Conservation (phyloP, 305 asterid genomes). For the Solanum hybrid region DNA sequence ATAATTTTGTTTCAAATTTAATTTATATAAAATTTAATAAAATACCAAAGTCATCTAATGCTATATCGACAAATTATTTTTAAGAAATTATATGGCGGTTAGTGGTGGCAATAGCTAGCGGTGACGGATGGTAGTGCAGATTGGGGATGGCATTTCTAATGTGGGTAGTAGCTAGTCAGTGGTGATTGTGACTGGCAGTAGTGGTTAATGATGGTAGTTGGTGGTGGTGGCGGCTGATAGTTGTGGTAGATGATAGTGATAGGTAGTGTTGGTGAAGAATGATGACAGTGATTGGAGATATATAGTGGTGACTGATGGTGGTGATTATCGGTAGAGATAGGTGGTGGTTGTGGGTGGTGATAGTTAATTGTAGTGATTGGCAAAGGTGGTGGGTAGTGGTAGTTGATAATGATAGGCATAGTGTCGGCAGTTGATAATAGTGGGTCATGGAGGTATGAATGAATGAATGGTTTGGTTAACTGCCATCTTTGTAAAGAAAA, state of each 20-base stretch:
- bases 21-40: background rate
- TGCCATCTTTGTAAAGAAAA: background rate
- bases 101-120: background rate
- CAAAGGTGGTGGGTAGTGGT: background rate
- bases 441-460: background rate
- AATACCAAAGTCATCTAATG: background rate
- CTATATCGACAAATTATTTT: background rate
- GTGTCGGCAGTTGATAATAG: background rate
- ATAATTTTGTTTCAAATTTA: background rate
- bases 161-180: background rate
- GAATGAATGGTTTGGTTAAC: background rate
- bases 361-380: background rate
- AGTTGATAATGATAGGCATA: background rate
- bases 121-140: background rate
- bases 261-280: background rate
- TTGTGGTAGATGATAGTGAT: background rate
- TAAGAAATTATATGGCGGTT: background rate
- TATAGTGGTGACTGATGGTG: background rate
- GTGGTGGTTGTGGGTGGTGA: background rate
- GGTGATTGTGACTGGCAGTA: background rate
- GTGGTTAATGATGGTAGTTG: background rate
- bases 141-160: background rate
- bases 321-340: background rate
- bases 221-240: background rate
- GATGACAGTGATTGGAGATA: background rate